phyloP scores from a whole-genome alignment of 2,329 filamentous ascomycete species.

The Stylonectria norvegica region DNA sequence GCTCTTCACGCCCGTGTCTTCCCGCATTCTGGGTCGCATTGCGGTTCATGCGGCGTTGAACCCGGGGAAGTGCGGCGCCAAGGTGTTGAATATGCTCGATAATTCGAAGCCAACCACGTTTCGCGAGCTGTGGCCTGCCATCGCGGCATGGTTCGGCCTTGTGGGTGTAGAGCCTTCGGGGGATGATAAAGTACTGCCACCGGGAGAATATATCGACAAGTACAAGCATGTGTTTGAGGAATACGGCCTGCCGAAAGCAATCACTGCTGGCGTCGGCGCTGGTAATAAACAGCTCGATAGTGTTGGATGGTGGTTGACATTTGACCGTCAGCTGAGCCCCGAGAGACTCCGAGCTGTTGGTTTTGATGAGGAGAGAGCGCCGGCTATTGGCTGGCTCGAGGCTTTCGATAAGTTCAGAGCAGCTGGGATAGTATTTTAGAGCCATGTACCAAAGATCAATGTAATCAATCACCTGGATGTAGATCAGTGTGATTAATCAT shows the following conservation, averaged over 20 bases:
- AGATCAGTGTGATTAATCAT: no score
- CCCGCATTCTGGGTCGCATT: slow-evolving; percentile 27
- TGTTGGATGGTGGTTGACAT: slow-evolving; percentile 45
- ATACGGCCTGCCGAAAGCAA: slow-evolving; percentile 20
- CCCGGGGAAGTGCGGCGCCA: slow-evolving; percentile 24
- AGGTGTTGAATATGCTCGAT: slow-evolving; percentile 34
- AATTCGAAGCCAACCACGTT: slow-evolving; percentile 24
- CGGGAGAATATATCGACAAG: slow-evolving; percentile 31
- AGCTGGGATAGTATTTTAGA: slow-evolving; percentile 39
- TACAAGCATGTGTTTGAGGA: slow-evolving; percentile 29
- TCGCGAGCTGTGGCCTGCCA: slow-evolving; percentile 29
- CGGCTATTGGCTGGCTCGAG: slow-evolving; percentile 39
- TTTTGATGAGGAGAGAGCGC: slow-evolving; percentile 38
- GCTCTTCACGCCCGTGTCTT: slow-evolving; percentile 33
- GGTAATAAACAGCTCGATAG: slow-evolving; percentile 39
- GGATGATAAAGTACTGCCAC: slow-evolving; percentile 10
- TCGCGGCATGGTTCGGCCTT: slow-evolving; percentile 33
- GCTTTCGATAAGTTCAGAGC: slow-evolving; percentile 41
- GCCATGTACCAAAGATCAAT: no score
- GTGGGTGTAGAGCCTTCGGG: slow-evolving; percentile 21
- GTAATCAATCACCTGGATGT: no score
- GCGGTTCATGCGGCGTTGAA: slow-evolving; percentile 30
- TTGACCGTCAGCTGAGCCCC: slow-evolving; percentile 46
- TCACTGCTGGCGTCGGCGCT: slow-evolving; percentile 33
- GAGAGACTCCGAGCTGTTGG: slow-evolving; percentile 36